phyloP scores from a whole-genome alignment of 352 stramenopile species.

The Pythium aphanidermatum region DNA sequence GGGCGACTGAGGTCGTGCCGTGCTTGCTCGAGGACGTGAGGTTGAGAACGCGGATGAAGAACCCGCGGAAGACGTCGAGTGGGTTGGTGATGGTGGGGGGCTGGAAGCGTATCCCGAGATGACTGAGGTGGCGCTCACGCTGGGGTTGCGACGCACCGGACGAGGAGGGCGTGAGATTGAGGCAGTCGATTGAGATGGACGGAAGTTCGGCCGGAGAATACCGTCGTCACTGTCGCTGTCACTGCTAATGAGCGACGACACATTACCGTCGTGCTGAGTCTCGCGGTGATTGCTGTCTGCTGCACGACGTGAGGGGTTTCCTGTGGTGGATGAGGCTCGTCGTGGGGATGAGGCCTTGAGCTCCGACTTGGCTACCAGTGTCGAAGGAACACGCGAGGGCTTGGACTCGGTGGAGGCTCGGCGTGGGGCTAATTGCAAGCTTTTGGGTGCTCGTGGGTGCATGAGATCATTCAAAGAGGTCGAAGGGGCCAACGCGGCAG shows the following conservation, averaged over 20 bases:
- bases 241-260: constrained; percentile 73
- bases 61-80: constrained; percentile 33
- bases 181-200: constrained; percentile 7
- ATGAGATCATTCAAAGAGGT: no score
- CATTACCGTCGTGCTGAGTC: constrained; percentile 34
- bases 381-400: not conserved
- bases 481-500: no score
- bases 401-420: constrained; percentile 4
- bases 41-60: constrained; percentile 31
- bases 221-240: constrained; percentile 73
- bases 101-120: constrained; percentile 29
- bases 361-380: not conserved
- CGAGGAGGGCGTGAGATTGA: constrained; percentile 1
- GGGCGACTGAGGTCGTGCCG: not conserved
- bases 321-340: not conserved
- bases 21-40: not conserved
- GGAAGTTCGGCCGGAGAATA: constrained; percentile 52
- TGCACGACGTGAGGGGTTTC: not conserved
- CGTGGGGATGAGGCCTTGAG: not conserved
- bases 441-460: not conserved
- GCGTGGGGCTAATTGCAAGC: constrained; percentile 8
- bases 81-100: constrained; percentile 38
- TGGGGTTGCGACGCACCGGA: constrained; percentile 4
- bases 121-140: constrained; percentile 5
- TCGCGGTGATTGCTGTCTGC: constrained; percentile 14